Evolutionary conservation across 257 asterid species (phyloP).

Genomic region (Plantago major): DNA sequence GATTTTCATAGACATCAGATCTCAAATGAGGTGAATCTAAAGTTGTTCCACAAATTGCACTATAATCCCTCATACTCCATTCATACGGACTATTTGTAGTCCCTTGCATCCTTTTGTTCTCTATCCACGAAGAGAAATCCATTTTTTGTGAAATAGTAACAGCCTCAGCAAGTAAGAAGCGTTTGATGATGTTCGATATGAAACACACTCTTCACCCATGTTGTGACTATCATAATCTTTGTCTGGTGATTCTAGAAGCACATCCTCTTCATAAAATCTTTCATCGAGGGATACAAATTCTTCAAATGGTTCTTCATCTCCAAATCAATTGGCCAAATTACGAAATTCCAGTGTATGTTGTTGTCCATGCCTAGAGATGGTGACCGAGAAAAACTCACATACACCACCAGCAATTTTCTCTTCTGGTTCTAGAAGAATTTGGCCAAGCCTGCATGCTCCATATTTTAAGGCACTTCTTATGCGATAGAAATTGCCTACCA

Average conservation of each 20-base stretch:
- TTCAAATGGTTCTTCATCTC: constrained; percentile 22
- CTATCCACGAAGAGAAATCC: constrained; percentile 31
- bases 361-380: constrained; percentile 48
- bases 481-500: constrained; percentile 77
- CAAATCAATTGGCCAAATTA: constrained; percentile 25
- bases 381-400: constrained; percentile 44
- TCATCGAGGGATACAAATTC: constrained; percentile 37
- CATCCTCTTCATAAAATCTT: constrained; percentile 38
- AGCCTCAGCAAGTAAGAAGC: constrained; percentile 39
- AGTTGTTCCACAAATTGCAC: constrained; percentile 27
- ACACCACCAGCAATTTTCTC: constrained; percentile 57
- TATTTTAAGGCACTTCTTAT: constrained; percentile 75
- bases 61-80: constrained; percentile 38
- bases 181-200: constrained; percentile 28
- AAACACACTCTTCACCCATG: constrained; percentile 22
- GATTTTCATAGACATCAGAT: too few relatives aligned
- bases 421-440: constrained; percentile 45
- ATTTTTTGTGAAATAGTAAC: constrained; percentile 30
- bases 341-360: constrained; percentile 20
- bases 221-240: constrained; percentile 43
- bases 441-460: constrained; percentile 83
- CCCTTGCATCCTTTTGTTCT: constrained; percentile 22
- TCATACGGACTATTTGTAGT: constrained; percentile 27
- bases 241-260: constrained; percentile 38
- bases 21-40: constrained; percentile 35